Conservation (phyloP, 345 rosid genomes). For the Laguncularia racemosa region DNA sequence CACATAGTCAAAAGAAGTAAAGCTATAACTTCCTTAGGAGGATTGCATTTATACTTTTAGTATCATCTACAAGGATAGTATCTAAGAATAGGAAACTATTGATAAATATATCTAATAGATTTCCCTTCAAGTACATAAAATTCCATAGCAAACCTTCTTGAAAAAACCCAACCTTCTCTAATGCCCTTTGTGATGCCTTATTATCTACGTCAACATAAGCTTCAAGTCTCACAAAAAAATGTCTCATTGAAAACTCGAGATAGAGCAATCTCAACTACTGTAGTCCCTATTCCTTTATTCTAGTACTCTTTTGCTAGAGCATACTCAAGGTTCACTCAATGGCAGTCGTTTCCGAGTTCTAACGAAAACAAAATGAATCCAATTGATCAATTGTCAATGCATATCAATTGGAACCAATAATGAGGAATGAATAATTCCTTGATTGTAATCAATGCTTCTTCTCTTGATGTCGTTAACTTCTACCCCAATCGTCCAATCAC, state of each 20-base stretch:
- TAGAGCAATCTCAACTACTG: slow-evolving; percentile 29
- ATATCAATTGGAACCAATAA: neutral
- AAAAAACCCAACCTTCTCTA: slow-evolving; percentile 53
- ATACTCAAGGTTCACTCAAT: slow-evolving; percentile 32
- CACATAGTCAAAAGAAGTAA: too few relatives aligned
- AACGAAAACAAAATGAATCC: slow-evolving; percentile 2
- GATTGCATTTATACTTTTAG: too few relatives aligned
- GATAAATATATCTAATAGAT: slow-evolving; percentile 38
- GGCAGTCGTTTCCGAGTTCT: slow-evolving; percentile 22
- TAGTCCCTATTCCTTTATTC: slow-evolving; percentile 34
- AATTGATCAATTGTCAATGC: too few relatives aligned
- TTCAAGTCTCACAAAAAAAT: slow-evolving; percentile 38
- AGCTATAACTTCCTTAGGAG: too few relatives aligned
- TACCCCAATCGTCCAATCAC: slow-evolving; percentile 38
- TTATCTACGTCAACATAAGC: slow-evolving; percentile 56
- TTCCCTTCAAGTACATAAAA: slow-evolving; percentile 38
- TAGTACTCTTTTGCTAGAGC: slow-evolving; percentile 31
- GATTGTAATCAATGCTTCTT: slow-evolving; percentile 25
- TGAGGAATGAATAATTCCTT: slow-evolving; percentile 25
- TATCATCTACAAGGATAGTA: neutral
- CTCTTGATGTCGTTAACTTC: slow-evolving; percentile 25
- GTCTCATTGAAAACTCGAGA: slow-evolving; percentile 19
- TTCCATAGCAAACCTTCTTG: slow-evolving; percentile 60
- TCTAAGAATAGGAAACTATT: slow-evolving; percentile 34
- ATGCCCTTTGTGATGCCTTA: slow-evolving; percentile 42